These are phyloP conservation scores for Glycine tomentella DNA, from an alignment of 306 rosid genomes.

Conservation along the genomic window DNA sequence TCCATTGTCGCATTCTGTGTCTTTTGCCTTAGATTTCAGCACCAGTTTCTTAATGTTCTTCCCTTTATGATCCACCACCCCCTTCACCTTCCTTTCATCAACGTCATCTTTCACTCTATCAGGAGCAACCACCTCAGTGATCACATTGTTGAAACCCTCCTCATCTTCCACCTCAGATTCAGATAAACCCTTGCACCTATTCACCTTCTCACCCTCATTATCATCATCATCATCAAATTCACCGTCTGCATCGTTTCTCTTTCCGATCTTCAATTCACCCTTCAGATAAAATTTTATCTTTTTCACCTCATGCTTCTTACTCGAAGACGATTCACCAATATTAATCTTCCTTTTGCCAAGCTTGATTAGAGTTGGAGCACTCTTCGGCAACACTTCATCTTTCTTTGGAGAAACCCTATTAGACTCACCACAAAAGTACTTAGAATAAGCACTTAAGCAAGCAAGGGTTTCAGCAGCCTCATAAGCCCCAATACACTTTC, in stretches of 20 bases:
- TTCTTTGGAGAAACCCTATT: not conserved
- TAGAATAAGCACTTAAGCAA: not conserved
- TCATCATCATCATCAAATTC: not conserved
- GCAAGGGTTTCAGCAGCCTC: slow-evolving; percentile 43
- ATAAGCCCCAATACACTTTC: not conserved
- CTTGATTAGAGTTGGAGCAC: not conserved
- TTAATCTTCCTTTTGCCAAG: not conserved
- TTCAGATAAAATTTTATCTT: not conserved
- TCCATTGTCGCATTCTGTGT: not conserved
- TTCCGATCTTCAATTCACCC: not conserved
- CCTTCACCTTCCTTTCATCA: not conserved
- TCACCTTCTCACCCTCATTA: not conserved
- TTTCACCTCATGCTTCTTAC: not conserved
- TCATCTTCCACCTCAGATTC: not conserved
- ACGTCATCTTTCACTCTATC: not conserved
- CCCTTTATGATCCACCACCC: not conserved
- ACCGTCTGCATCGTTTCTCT: not conserved
- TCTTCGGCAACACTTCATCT: not conserved
- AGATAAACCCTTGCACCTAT: not conserved
- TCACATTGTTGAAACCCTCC: not conserved
- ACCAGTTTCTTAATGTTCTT: not conserved
- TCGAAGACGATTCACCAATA: not conserved
- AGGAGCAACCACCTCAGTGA: too few species aligned
- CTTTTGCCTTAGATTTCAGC: not conserved
- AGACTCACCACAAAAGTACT: not conserved